These are phyloP conservation scores for Coemansia sp. DNA, from an alignment of 192 early-diverging fungal species.

Conservation along the genomic window DNA sequence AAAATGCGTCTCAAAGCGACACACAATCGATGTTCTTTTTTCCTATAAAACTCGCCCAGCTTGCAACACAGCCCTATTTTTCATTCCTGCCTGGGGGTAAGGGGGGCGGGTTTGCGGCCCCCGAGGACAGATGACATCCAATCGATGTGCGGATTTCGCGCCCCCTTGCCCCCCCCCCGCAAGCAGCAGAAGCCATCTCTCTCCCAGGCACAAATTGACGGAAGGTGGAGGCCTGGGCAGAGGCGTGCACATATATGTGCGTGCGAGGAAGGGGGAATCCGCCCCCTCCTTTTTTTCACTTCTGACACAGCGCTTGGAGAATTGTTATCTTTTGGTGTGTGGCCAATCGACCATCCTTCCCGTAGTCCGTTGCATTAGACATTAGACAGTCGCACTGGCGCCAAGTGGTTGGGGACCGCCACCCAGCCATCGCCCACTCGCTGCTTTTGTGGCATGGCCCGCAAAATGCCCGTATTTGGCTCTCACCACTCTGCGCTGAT, in stretches of 20 bases:
- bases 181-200: neutral
- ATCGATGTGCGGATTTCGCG: slow-evolving; percentile 37
- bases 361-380: slow-evolving; percentile 4
- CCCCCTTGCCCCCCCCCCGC: neutral
- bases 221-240: slow-evolving; percentile 1
- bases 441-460: neutral
- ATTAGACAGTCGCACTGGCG: neutral
- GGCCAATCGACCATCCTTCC: neutral
- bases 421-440: neutral
- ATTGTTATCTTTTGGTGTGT: neutral
- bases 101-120: neutral
- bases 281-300: neutral
- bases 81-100: neutral
- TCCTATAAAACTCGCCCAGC: neutral
- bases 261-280: neutral
- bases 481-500: neutral
- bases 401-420: slow-evolving; percentile 1
- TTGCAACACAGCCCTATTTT: neutral
- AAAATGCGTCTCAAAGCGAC: neutral
- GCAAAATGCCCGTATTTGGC: neutral
- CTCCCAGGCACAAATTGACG: slow-evolving; percentile 8
- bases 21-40: slow-evolving; percentile 3
- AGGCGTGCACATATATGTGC: neutral
- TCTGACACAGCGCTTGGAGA: neutral
- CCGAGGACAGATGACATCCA: slow-evolving; percentile 16